Evolutionary conservation across 768 basidiomycete species (phyloP).

Genomic region (Sistotremastrum niveocremeum): DNA sequence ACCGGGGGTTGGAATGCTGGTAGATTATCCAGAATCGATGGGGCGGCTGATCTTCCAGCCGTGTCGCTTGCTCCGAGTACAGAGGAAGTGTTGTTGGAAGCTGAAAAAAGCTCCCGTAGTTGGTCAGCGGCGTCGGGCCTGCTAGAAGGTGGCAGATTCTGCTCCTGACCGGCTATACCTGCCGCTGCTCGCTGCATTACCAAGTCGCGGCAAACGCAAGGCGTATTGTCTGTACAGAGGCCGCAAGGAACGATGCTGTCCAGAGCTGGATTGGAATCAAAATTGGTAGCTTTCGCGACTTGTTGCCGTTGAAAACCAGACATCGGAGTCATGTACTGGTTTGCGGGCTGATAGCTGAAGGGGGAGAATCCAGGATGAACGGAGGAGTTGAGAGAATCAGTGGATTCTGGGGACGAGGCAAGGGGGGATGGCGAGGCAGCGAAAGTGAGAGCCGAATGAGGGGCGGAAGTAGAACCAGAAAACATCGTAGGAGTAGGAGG

Average conservation of each 20-base stretch:
- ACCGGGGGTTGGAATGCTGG: slow-evolving; percentile 74
- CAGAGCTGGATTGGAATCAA: slow-evolving; percentile 24
- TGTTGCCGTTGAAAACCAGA: no score
- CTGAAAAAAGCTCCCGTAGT: no score
- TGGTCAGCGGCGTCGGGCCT: no score
- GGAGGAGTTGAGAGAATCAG: slow-evolving; percentile 19
- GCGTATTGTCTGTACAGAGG: slow-evolving; percentile 54
- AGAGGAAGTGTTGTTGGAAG: slow-evolving; percentile 1
- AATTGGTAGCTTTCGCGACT: slow-evolving; percentile 4
- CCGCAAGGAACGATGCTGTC: slow-evolving; percentile 48
- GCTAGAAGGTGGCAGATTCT: no score
- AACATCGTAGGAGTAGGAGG: slow-evolving; percentile 2
- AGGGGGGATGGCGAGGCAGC: slow-evolving; percentile 29
- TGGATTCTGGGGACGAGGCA: slow-evolving; percentile 36
- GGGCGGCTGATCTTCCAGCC: slow-evolving; percentile 2
- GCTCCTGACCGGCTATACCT: slow-evolving; percentile 2
- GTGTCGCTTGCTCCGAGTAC: neutral
- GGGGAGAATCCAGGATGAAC: slow-evolving; percentile 24
- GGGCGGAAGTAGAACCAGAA: slow-evolving; percentile 7
- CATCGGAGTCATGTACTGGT: no score
- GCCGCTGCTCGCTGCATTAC: slow-evolving; percentile 29
- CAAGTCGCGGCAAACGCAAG: slow-evolving; percentile 70
- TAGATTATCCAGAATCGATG: slow-evolving; percentile 64
- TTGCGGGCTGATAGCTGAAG: slow-evolving; percentile 14
- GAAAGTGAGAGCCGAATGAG: slow-evolving; percentile 9